Base-by-base conservation (phyloP, 805 yeast species). In the Starmerella kuoi region DNA sequence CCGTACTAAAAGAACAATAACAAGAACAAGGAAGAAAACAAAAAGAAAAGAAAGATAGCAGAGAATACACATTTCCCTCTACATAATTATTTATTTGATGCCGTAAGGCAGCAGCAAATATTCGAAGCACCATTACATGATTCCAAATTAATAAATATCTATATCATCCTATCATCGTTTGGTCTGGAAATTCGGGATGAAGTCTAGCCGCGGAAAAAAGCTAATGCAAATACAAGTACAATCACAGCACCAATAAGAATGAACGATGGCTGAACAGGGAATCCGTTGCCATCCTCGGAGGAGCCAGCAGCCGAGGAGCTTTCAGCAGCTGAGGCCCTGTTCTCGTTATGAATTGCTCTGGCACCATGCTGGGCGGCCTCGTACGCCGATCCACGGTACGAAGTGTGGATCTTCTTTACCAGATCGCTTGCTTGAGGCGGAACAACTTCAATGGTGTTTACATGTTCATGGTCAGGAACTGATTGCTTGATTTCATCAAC, bases 401-500 rank as follows among this genome's bases (percentile, higher is more conserved):
- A 30, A 14, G 43, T 19, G 38, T 27, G 38, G 38, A 47, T 37
- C 27, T 38, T 28, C 19, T 33, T 37, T 24, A 44, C 40, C 18
- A 47, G 39, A 20, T 47, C 50, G 32, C 44, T 31, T n/a, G 50
- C 39, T 17, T 33, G 33, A 22, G 51, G 51, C 32, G 51, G 51
- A 8, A 46, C 37, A 18, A 48, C 50, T 38, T 46, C 47, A 32
- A 48, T 42, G 24, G 23, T 23, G 28, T 30, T 36, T 11, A 42
- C 45, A 14, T 24, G 20, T 24, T 33, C 41, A 22, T 23, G 25
- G 35, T 48, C 43, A 14, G 45, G 45, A 24, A 48, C 51, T n/a
- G 42, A 18, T 22, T 27, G 23, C 20, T 28, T 23, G 15, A 48
- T 48, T 26, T 47, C 39, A 20, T 34, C 67, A 12, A 69, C 70